A percentile compares a stretch with the other conserved stretches of the same genome.
These are phyloP conservation scores for Penicillium verhagenii DNA, from an alignment of 495 filamentous ascomycete species.

Conservation along the genomic window DNA sequence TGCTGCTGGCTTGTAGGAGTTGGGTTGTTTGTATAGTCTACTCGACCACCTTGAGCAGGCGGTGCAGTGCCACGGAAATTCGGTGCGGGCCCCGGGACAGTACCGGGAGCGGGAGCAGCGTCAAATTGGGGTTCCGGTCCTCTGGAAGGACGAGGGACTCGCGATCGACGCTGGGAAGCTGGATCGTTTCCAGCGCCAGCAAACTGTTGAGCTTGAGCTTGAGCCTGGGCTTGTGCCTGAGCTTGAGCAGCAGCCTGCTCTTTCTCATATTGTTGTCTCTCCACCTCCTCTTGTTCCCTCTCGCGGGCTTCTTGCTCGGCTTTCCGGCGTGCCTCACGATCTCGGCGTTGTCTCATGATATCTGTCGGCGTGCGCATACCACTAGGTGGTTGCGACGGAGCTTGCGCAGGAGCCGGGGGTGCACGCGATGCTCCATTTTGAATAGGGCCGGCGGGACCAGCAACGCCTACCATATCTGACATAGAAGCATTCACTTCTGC, in stretches of 20 bases:
- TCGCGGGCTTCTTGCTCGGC: constrained; percentile 56
- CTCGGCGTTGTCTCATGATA: constrained; percentile 71
- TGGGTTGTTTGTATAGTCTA: constrained; percentile 10
- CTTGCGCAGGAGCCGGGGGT: constrained; percentile 48
- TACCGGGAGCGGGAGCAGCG: constrained; percentile 8
- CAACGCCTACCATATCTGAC: constrained; percentile 73
- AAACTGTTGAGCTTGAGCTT: constrained; percentile 31
- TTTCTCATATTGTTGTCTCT: constrained; percentile 52
- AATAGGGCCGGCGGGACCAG: constrained; percentile 36
- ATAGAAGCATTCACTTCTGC: constrained; percentile 92
- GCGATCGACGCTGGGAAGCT: constrained; percentile 41
- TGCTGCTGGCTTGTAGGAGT: constrained; percentile 29
- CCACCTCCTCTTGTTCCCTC: constrained; percentile 52
- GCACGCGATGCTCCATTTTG: constrained; percentile 50
- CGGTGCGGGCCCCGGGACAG: constrained; percentile 14
- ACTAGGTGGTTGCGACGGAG: constrained; percentile 41
- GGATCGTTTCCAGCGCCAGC: constrained; percentile 60
- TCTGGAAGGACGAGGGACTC: constrained; percentile 23
- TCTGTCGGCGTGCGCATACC: constrained; percentile 60
- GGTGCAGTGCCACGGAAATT: constrained; percentile 10
- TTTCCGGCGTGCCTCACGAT: constrained; percentile 64
- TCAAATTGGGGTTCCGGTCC: constrained; percentile 28
- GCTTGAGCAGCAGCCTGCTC: constrained; percentile 37
- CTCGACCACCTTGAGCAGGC: constrained; percentile 16
- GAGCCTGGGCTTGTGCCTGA: constrained; percentile 25